A percentile compares a stretch with the other conserved stretches of the same genome.
Conservation (phyloP, 495 filamentous ascomycete genomes). For the Pseudoneurospora amorphoporcata region DNA sequence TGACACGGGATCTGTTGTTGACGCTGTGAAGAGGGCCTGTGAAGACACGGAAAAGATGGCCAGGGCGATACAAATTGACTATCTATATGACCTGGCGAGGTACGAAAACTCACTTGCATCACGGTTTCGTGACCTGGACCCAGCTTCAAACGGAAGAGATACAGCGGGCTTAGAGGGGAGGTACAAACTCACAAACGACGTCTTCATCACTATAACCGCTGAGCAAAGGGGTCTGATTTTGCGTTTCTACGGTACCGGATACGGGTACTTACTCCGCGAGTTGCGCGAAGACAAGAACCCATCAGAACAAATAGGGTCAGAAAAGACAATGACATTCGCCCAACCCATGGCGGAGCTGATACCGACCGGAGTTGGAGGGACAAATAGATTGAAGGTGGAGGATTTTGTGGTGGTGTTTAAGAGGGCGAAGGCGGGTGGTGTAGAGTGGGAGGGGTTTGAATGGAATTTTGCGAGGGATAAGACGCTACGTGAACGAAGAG, state of each 20-base stretch:
- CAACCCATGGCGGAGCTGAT: background rate
- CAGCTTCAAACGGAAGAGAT: background rate
- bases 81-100: background rate
- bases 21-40: background rate
- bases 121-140: background rate
- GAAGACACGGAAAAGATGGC: background rate
- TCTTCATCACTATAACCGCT: background rate
- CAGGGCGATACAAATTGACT: background rate
- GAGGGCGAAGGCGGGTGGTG: background rate
- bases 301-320: too few species aligned
- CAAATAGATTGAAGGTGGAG: background rate
- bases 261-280: too few species aligned
- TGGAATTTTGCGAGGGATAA: background rate
- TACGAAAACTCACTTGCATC: background rate
- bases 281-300: too few species aligned
- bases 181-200: slow-evolving; percentile 1
- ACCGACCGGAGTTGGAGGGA: background rate
- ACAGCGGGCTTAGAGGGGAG: too few species aligned
- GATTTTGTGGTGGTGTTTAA: background rate
- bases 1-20: background rate
- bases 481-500: background rate
- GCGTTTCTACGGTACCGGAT: too few species aligned
- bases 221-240: too few species aligned
- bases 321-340: background rate
- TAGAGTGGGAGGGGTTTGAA: background rate